These are phyloP conservation scores for Litsea cubeba DNA, from an alignment of 164 flowering plant species.

Conservation along the genomic window DNA sequence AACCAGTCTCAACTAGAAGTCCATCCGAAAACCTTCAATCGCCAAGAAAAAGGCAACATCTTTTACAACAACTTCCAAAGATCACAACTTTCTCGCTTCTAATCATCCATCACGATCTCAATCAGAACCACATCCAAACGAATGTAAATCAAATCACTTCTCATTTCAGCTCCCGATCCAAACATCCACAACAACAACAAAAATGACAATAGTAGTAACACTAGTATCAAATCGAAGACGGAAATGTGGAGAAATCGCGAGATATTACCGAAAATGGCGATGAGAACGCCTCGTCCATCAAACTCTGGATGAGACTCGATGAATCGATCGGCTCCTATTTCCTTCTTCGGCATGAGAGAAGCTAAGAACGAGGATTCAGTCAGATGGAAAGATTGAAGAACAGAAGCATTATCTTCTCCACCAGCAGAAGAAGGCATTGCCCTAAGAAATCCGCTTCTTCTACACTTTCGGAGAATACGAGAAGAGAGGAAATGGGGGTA, in stretches of 20 bases:
- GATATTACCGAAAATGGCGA: slow-evolving; percentile 75
- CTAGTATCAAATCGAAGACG: too few species aligned
- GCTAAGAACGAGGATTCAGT: slow-evolving; percentile 74
- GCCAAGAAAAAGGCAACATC: too few species aligned
- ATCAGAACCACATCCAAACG: too few species aligned
- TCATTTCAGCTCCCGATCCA: too few species aligned
- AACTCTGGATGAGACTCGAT: slow-evolving; percentile 56
- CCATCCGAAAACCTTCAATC: too few species aligned
- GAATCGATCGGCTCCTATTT: slow-evolving; percentile 78
- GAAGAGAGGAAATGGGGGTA: slow-evolving; percentile 4
- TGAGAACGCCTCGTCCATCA: slow-evolving; percentile 72
- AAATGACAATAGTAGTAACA: too few species aligned
- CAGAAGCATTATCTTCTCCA: slow-evolving; percentile 23
- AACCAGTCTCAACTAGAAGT: too few species aligned
- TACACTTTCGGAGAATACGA: not conserved
- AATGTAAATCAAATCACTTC: too few species aligned
- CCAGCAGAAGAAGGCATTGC: slow-evolving; percentile 45
- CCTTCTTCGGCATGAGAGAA: slow-evolving; percentile 90
- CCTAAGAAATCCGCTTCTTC: slow-evolving; percentile 20
- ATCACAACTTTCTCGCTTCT: too few species aligned
- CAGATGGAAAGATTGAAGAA: slow-evolving; percentile 30
- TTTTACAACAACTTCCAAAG: too few species aligned
- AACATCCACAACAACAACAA: too few species aligned
- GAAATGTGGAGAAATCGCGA: not conserved
- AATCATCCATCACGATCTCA: too few species aligned